phyloP scores from a whole-genome alignment of 352 stramenopile genomes.

The Globisporangium rhizosaccharum region DNA sequence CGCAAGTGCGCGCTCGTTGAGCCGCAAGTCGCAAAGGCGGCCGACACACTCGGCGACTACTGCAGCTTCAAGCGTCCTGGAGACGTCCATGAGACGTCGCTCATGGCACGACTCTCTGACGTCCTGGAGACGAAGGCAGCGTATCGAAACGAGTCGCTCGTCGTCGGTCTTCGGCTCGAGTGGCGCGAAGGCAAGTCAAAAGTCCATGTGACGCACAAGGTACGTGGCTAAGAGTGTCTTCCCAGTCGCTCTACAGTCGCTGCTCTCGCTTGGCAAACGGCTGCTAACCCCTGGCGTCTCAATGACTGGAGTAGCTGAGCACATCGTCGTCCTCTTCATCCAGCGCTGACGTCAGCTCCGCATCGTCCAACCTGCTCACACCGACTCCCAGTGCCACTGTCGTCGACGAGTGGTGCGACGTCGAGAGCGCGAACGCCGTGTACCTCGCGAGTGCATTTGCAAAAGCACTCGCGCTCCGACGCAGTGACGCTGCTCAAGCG shows the following conservation, averaged over 20 bases:
- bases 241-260: not conserved
- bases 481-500: constrained; percentile 31
- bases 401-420: constrained; percentile 21
- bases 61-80: constrained; percentile 50
- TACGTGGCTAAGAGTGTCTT: constrained; percentile 9
- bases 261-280: not conserved
- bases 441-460: constrained; percentile 43
- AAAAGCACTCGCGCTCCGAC: constrained; percentile 23
- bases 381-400: not conserved
- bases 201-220: constrained; percentile 57
- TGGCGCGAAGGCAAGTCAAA: constrained; percentile 63
- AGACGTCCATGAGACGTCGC: too few species aligned
- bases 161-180: constrained; percentile 58
- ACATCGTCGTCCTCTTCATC: not conserved
- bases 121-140: constrained; percentile 1
- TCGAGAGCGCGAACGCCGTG: constrained; percentile 45
- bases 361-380: too few species aligned
- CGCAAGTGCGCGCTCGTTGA: constrained; percentile 46
- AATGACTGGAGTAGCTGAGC: not conserved
- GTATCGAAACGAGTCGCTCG: constrained; percentile 32
- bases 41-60: constrained; percentile 41
- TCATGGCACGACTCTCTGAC: too few species aligned
- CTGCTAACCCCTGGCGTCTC: not conserved
- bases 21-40: constrained; percentile 28
- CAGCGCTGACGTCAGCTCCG: not conserved